A percentile compares a stretch with the other conserved stretches of the same genome.
Conservation (phyloP, 2,329 filamentous ascomycete genomes). For the Pseudogymnoascus sp. region DNA sequence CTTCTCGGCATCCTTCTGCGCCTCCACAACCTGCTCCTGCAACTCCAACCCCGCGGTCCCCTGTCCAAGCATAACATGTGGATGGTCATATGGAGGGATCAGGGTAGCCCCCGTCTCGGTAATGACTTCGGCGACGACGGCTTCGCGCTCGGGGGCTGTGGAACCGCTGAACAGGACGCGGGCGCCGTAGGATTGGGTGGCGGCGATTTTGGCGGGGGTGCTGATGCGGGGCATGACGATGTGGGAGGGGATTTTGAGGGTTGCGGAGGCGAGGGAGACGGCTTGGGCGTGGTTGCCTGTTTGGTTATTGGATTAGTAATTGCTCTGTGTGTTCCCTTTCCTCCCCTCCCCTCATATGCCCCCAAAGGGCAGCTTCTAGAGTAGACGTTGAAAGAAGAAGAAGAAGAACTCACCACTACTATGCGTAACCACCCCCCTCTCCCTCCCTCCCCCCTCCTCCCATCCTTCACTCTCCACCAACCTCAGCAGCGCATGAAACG, state of each 20-base stretch:
- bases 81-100: conserved; percentile 87
- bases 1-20: conserved; percentile 9
- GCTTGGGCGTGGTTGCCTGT: conserved; percentile 92
- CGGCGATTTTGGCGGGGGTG: conserved; percentile 77
- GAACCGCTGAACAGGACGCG: conserved; percentile 72
- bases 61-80: conserved; percentile 84
- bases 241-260: conserved; percentile 65
- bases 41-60: conserved; percentile 84
- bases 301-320: too few species aligned
- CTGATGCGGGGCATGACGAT: conserved; percentile 90
- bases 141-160: conserved; percentile 73
- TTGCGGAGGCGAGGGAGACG: conserved; percentile 71
- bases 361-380: too few species aligned
- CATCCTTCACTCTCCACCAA: conserved; percentile 55
- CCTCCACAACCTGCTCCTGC: conserved; percentile 57
- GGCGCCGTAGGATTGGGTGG: conserved; percentile 69
- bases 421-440: conserved; percentile 76
- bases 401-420: conserved; percentile 58
- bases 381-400: not conserved
- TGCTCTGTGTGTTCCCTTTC: too few species aligned
- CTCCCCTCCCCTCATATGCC: too few species aligned
- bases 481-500: conserved; percentile 73
- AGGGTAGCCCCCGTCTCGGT: conserved; percentile 65
- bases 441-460: conserved; percentile 48
- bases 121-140: conserved; percentile 60